Conservation (phyloP, 495 filamentous ascomycete genomes). For the Copromyces sp. region DNA sequence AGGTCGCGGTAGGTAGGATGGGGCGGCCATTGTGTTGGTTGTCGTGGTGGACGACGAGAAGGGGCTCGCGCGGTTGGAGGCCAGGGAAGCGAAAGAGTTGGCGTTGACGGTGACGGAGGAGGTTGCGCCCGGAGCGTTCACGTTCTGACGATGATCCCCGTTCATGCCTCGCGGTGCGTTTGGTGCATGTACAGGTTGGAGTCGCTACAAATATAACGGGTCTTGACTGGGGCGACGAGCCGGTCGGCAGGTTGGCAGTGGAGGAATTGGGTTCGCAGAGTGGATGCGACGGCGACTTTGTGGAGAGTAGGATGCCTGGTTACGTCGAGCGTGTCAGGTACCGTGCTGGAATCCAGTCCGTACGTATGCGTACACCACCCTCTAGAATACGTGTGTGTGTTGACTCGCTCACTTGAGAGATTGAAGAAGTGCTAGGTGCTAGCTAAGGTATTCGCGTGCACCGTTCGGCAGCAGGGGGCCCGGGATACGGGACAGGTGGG, state of each 20-base stretch:
- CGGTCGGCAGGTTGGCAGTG: background rate
- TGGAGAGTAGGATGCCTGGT: background rate
- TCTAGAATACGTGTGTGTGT: background rate
- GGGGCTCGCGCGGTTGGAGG: conserved; percentile 27
- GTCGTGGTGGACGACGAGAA: conserved; percentile 22
- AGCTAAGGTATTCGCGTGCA: background rate
- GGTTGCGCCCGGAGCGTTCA: conserved; percentile 22
- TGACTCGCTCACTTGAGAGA: background rate
- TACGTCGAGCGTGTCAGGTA: background rate
- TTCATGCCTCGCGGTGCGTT: conserved; percentile 37
- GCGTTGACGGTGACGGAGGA: conserved; percentile 22
- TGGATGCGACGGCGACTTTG: conserved; percentile 12
- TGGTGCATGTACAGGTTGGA: conserved; percentile 9
- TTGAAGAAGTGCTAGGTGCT: background rate
- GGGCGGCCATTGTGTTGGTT: conserved; percentile 31
- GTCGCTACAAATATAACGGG: conserved; percentile 5
- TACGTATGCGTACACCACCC: background rate
- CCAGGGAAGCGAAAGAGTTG: conserved; percentile 21
- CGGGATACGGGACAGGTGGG: background rate
- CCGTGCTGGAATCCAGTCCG: background rate
- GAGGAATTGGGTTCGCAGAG: conserved; percentile 13
- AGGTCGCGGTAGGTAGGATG: conserved; percentile 21
- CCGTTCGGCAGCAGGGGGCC: background rate
- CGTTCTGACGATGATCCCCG: conserved; percentile 20
- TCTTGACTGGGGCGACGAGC: conserved; percentile 4